Percentiles rank a stretch among this genome's conserved stretches.
These are phyloP conservation scores for Boletus rex-veris DNA, from an alignment of 768 basidiomycete species.

Conservation along the genomic window DNA sequence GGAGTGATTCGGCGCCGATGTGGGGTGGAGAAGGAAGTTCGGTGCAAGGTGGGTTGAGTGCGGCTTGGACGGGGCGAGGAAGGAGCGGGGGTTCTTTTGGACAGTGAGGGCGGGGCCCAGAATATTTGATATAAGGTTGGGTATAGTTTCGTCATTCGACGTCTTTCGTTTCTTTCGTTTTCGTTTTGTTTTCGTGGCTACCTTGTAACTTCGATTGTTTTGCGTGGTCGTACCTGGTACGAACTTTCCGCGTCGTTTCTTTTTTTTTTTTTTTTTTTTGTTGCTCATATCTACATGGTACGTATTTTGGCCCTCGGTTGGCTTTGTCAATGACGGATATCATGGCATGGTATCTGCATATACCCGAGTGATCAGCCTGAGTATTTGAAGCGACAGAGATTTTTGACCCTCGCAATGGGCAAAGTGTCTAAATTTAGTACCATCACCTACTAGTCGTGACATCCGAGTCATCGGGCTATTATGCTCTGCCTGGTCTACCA, in stretches of 20 bases:
- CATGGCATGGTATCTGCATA: too few relatives aligned
- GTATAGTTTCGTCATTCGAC: constrained; percentile 21
- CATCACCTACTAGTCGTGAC: too few relatives aligned
- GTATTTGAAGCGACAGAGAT: constrained; percentile 21
- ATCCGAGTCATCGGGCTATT: too few relatives aligned
- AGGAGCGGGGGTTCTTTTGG: constrained; percentile 27
- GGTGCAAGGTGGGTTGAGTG: constrained; percentile 23
- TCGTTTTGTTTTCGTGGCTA: not conserved
- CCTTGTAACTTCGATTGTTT: not conserved
- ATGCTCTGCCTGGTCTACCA: too few relatives aligned
- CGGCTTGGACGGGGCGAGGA: constrained; percentile 28
- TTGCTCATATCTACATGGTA: not conserved
- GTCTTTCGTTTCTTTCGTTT: constrained; percentile 16
- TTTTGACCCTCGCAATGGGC: constrained; percentile 61
- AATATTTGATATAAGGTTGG: not conserved
- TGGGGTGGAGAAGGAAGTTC: constrained; percentile 18
- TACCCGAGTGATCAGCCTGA: too few relatives aligned
- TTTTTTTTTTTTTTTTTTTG: too few relatives aligned
- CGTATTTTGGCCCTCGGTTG: not conserved
- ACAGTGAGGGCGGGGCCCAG: constrained; percentile 14
- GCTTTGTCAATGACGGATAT: too few relatives aligned
- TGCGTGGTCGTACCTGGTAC: not conserved
- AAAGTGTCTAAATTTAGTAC: too few relatives aligned
- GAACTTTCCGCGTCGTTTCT: not conserved
- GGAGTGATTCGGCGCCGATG: constrained; percentile 26